Base-by-base conservation (phyloP, 345 rosid genomes). In the Salix brachista region DNA sequence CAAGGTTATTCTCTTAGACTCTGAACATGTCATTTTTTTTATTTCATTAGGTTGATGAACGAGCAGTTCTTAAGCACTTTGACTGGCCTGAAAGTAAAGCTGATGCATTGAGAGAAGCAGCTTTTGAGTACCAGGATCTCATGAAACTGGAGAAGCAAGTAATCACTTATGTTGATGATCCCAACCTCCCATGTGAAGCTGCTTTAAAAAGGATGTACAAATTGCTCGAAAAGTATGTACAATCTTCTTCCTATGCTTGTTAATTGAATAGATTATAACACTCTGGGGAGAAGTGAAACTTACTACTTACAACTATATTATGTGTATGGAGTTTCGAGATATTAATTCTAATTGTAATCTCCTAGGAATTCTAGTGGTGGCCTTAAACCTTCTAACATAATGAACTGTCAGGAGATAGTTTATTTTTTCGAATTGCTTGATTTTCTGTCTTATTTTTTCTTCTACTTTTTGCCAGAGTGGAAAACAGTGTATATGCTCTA, bases 61-160 rank as follows among this genome's bases (percentile, higher is more conserved):
- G 97, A 74, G 98, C 98, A 52, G 99, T 96, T 67, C 92, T 96
- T 78, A 96, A 96, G 89, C 99, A 96, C 86, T 96, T 96, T 77
- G 98, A 96, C 39, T 96, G 99, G 97, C 99, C 99, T 70, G 98
- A 96, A 88, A 91, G 97, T 73, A 96, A 96, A 85, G 98, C 98
- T 71, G 98, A 96, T 81, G 98, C 97, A 25, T 76, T 93, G 81
- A 84, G 99, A 84, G 98, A 92, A 87, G 98, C 99, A 64, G 91
- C 97, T 42, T 96, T 96, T 79, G 99, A 96, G 80, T 93, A 92
- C 84, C 98, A 92, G 89, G 99, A 96, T 85, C 88, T 96, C 67
- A 80, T 87, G 88, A 96, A 96, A 82, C 65, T 96, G 75, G 96
- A 93, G 83, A 96, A 89, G 80, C 98, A 90, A 56, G 84, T 91